phyloP scores from a whole-genome alignment of 164 flowering plant species.

The Vitis riparia region DNA sequence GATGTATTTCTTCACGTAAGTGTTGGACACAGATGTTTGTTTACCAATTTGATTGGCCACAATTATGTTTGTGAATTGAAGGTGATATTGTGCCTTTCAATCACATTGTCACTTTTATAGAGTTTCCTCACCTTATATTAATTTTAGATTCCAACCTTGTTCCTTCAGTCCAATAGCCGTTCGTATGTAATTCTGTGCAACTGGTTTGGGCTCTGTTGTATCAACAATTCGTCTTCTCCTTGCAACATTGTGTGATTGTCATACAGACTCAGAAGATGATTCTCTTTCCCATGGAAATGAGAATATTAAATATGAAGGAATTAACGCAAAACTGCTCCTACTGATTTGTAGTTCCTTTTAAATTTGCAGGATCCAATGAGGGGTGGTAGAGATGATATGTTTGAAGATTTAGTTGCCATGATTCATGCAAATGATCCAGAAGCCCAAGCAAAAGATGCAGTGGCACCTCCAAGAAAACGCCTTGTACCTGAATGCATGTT shows the following conservation, averaged over 20 bases:
- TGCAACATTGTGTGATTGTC: too few relatives aligned
- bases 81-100: not conserved
- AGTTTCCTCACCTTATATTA: not conserved
- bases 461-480: constrained; percentile 62
- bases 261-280: too few relatives aligned
- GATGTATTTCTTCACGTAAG: constrained; percentile 77
- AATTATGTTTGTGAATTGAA: not conserved
- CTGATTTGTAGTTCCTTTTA: too few relatives aligned
- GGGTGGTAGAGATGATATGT: constrained; percentile 80
- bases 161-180: too few relatives aligned
- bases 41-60: not conserved
- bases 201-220: too few relatives aligned
- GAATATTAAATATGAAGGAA: too few relatives aligned
- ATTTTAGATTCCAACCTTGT: too few relatives aligned
- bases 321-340: too few relatives aligned
- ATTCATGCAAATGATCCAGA: constrained; percentile 64
- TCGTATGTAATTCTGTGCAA: too few relatives aligned
- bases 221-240: too few relatives aligned
- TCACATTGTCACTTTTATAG: not conserved
- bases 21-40: not conserved
- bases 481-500: constrained; percentile 82
- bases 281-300: too few relatives aligned
- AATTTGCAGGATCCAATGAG: constrained; percentile 83
- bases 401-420: constrained; percentile 54
- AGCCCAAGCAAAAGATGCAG: constrained; percentile 53